Percentiles rank a stretch among this genome's conserved stretches.
Evolutionary conservation across 352 stramenopile genomes (phyloP).

Genomic region (Phytopythium helicoides): DNA sequence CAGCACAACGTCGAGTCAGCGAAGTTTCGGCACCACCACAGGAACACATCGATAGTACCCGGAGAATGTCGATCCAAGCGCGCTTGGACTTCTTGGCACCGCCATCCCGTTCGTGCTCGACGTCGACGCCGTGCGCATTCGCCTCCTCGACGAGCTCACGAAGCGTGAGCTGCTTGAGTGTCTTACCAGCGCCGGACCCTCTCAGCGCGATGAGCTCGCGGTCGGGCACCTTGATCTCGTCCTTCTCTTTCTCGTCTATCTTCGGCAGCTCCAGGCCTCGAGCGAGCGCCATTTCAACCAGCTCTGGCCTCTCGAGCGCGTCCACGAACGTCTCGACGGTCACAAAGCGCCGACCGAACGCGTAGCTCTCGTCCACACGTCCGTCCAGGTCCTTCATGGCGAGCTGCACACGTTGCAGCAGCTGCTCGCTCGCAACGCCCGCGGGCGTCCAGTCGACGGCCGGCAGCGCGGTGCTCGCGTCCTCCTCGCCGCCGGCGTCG

Average conservation of each 20-base stretch:
- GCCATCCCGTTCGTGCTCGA: slow-evolving; percentile 24
- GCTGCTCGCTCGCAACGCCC: slow-evolving; percentile 12
- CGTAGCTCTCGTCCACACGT: slow-evolving; percentile 53
- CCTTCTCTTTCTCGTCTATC: slow-evolving; percentile 29
- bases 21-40: neutral
- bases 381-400: slow-evolving; percentile 41
- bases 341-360: slow-evolving; percentile 62
- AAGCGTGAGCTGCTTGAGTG: slow-evolving; percentile 54
- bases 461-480: slow-evolving; percentile 3
- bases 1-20: neutral
- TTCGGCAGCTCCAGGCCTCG: slow-evolving; percentile 22
- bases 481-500: slow-evolving; percentile 12
- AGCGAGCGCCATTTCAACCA: slow-evolving; percentile 28
- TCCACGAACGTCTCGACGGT: slow-evolving; percentile 53
- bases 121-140: slow-evolving; percentile 38
- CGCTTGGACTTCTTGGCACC: slow-evolving; percentile 66
- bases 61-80: slow-evolving; percentile 49
- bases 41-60: slow-evolving; percentile 13
- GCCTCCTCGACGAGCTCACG: slow-evolving; percentile 61
- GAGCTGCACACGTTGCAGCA: slow-evolving; percentile 25
- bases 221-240: slow-evolving; percentile 44
- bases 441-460: neutral
- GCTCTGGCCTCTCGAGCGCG: slow-evolving; percentile 38
- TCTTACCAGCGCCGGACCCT: slow-evolving; percentile 40
- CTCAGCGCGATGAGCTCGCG: slow-evolving; percentile 51